phyloP scores from a whole-genome alignment of 768 basidiomycete species.

The Albatrellus ellisii region DNA sequence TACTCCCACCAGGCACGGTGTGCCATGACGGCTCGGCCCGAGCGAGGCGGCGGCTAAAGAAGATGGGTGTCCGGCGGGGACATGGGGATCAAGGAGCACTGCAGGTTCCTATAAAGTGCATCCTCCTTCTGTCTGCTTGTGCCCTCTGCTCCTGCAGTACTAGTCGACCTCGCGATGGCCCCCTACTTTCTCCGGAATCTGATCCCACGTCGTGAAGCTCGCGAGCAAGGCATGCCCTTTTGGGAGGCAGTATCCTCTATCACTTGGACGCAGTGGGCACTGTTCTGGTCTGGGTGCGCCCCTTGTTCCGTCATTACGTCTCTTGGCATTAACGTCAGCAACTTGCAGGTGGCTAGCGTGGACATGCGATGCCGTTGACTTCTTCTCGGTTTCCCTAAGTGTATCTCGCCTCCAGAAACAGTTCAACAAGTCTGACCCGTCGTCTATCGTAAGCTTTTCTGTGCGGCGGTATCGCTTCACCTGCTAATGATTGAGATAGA shows the following conservation, averaged over 20 bases:
- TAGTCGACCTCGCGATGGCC: neutral
- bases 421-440: constrained; percentile 7
- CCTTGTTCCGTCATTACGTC: neutral
- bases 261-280: neutral
- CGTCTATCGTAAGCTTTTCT: constrained; percentile 6
- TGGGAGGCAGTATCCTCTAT: neutral
- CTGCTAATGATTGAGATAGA: constrained; percentile 14
- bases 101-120: too few species aligned
- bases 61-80: too few species aligned
- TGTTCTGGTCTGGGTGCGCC: neutral
- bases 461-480: constrained; percentile 1
- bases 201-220: neutral
- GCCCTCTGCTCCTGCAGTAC: too few species aligned
- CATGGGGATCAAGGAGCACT: too few species aligned
- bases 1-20: too few species aligned
- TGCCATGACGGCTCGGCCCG: too few species aligned
- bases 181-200: neutral
- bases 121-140: too few species aligned
- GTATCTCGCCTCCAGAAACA: constrained; percentile 6
- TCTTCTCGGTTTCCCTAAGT: constrained; percentile 23
- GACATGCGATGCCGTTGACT: constrained; percentile 31
- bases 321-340: neutral
- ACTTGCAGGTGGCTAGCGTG: constrained; percentile 24
- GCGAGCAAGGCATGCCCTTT: neutral
- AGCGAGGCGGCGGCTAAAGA: too few species aligned